phyloP scores from a whole-genome alignment of 768 basidiomycete species.

The Crucibulum laeve region DNA sequence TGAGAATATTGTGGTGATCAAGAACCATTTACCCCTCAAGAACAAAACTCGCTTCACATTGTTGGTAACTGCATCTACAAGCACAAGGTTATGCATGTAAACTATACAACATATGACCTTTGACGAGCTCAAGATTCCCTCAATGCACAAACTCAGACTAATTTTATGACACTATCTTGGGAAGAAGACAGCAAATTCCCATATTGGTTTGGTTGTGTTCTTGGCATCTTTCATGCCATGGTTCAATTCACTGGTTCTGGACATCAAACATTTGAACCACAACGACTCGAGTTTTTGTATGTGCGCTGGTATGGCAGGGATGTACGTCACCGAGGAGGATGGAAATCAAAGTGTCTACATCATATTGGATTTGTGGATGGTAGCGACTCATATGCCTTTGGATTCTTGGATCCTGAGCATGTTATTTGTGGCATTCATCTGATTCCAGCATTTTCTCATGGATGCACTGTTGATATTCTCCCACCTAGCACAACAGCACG shows the following conservation, averaged over 20 bases:
- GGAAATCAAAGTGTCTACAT: slow-evolving; percentile 8
- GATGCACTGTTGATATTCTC: background rate
- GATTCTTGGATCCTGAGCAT: background rate
- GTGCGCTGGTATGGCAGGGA: slow-evolving; percentile 15
- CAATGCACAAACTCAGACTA: slow-evolving; percentile 25
- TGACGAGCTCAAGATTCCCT: slow-evolving; percentile 35
- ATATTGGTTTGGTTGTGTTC: slow-evolving; percentile 21
- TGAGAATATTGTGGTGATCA: slow-evolving; percentile 12
- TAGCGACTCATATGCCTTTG: background rate
- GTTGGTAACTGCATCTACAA: slow-evolving; percentile 9
- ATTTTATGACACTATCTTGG: slow-evolving; percentile 28
- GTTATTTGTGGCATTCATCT: background rate
- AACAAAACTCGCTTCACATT: slow-evolving; percentile 15
- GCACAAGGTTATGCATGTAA: slow-evolving; percentile 14
- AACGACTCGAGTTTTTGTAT: slow-evolving; percentile 25
- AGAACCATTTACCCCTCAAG: slow-evolving; percentile 11
- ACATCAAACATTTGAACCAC: background rate
- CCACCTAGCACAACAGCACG: background rate
- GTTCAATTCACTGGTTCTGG: slow-evolving; percentile 14
- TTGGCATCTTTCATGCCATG: slow-evolving; percentile 17
- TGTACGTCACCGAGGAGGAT: slow-evolving; percentile 2
- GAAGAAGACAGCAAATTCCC: slow-evolving; percentile 9
- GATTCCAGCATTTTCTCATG: background rate
- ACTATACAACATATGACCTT: slow-evolving; percentile 29
- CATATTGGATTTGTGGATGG: slow-evolving; percentile 18